phyloP scores from a whole-genome alignment of 2,329 filamentous ascomycete genomes.

The Colletotrichum destructivum region DNA sequence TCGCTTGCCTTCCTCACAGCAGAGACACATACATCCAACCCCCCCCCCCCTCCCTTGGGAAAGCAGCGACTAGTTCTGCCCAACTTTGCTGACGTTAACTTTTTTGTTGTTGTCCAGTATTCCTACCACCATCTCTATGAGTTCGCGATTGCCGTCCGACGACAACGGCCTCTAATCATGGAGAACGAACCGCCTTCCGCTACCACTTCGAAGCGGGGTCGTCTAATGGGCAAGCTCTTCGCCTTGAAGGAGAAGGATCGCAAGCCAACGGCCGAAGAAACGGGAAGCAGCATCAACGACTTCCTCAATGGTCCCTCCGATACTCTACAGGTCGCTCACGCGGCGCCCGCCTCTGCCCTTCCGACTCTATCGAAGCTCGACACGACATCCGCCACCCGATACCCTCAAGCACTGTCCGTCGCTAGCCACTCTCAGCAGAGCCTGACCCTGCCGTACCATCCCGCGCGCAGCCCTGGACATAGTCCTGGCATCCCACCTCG shows the following conservation, averaged over 20 bases:
- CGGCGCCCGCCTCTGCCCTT: slow-evolving; percentile 58
- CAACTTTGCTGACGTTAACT: slow-evolving; percentile 26
- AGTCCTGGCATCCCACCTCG: slow-evolving; percentile 44
- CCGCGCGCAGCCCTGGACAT: slow-evolving; percentile 56
- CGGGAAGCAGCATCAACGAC: slow-evolving; percentile 67
- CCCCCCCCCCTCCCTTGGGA: slow-evolving; percentile 16
- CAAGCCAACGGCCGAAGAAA: slow-evolving; percentile 54
- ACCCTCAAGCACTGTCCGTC: slow-evolving; percentile 67
- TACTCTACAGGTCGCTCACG: slow-evolving; percentile 67
- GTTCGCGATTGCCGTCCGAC: slow-evolving; percentile 24
- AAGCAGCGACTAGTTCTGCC: neutral
- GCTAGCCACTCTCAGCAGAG: slow-evolving; percentile 59
- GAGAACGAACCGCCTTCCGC: slow-evolving; percentile 61
- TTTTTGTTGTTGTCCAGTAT: slow-evolving; percentile 9
- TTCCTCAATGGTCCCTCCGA: slow-evolving; percentile 72
- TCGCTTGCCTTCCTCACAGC: slow-evolving; percentile 2
- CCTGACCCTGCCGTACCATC: slow-evolving; percentile 59
- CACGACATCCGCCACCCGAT: slow-evolving; percentile 68
- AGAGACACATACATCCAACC: neutral
- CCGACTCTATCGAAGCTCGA: slow-evolving; percentile 68
- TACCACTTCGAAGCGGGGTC: slow-evolving; percentile 64
- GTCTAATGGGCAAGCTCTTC: slow-evolving; percentile 76
- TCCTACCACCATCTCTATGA: slow-evolving; percentile 28
- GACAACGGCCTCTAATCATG: slow-evolving; percentile 51
- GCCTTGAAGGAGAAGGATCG: slow-evolving; percentile 63